Percentiles rank a stretch among this genome's conserved stretches.
phyloP scores from a whole-genome alignment of 1,284 basidiomycete genomes.

The Bondarzewia mesenterica region DNA sequence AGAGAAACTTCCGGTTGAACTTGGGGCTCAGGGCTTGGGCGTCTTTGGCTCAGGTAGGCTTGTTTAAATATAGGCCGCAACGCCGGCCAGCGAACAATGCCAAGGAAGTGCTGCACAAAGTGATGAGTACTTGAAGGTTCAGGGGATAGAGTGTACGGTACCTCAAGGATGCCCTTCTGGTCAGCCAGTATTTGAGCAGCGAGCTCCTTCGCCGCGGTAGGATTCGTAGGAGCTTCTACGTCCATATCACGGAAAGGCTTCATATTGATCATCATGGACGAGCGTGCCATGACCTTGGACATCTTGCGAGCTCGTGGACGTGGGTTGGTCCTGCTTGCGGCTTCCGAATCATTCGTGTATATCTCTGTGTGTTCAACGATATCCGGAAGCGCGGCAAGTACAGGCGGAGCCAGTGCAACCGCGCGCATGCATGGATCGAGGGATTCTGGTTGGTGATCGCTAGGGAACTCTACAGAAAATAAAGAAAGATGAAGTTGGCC shows the following conservation, averaged over 20 bases:
- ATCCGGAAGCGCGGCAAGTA: background rate
- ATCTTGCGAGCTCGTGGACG: background rate
- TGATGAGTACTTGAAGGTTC: too few relatives aligned
- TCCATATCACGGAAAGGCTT: slow-evolving; percentile 2
- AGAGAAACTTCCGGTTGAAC: background rate
- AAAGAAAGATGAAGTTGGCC: background rate
- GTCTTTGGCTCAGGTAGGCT: background rate
- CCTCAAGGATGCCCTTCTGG: background rate
- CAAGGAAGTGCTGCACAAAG: background rate
- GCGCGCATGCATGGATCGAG: background rate
- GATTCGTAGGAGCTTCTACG: background rate
- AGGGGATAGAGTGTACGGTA: too few relatives aligned
- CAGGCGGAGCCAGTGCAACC: background rate
- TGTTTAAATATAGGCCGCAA: background rate
- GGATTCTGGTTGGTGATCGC: background rate
- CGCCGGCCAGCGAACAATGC: background rate
- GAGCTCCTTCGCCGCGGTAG: background rate
- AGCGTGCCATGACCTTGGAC: background rate
- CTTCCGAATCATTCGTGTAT: background rate
- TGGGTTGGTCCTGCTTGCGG: background rate
- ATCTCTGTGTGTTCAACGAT: background rate
- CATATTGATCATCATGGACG: background rate
- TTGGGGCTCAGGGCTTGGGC: background rate
- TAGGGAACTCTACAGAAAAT: background rate
- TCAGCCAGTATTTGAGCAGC: background rate